A percentile compares a stretch with the other conserved stretches of the same genome.
These are phyloP conservation scores for Cinnamomum micranthum DNA, from an alignment of 164 flowering plant species.

Conservation along the genomic window DNA sequence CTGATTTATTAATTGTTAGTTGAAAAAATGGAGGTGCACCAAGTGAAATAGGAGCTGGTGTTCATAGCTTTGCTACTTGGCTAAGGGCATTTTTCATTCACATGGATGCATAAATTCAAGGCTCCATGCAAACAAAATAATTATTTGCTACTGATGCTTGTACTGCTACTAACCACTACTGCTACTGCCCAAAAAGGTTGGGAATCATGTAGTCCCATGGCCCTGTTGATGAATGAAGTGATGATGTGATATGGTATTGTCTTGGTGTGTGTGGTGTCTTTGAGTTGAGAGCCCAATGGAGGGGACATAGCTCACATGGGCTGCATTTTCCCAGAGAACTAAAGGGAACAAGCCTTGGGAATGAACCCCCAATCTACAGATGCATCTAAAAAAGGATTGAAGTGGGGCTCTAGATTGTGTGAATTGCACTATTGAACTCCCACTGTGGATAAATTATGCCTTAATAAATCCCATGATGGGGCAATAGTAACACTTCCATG, in stretches of 20 bases:
- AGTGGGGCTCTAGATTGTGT: background rate
- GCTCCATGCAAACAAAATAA: background rate
- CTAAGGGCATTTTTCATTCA: background rate
- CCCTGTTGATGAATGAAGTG: background rate
- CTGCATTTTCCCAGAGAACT: background rate
- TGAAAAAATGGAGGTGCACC: background rate
- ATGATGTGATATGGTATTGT: background rate
- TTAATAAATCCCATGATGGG: background rate
- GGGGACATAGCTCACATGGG: background rate
- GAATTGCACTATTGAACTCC: background rate
- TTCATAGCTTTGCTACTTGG: background rate
- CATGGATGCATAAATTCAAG: background rate
- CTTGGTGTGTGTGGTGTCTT: background rate
- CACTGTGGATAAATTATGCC: background rate
- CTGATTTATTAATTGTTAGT: no score
- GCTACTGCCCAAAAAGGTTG: no score
- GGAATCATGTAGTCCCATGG: no score
- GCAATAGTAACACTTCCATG: background rate
- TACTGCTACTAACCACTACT: no score
- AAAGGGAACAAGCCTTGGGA: background rate
- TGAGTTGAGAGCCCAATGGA: background rate
- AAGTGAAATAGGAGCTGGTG: background rate
- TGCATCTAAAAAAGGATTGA: background rate
- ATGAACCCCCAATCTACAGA: background rate
- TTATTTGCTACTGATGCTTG: background rate